These are phyloP conservation scores for Bifiguratus adelaidae DNA, from an alignment of 192 early-diverging fungal species.

Conservation along the genomic window DNA sequence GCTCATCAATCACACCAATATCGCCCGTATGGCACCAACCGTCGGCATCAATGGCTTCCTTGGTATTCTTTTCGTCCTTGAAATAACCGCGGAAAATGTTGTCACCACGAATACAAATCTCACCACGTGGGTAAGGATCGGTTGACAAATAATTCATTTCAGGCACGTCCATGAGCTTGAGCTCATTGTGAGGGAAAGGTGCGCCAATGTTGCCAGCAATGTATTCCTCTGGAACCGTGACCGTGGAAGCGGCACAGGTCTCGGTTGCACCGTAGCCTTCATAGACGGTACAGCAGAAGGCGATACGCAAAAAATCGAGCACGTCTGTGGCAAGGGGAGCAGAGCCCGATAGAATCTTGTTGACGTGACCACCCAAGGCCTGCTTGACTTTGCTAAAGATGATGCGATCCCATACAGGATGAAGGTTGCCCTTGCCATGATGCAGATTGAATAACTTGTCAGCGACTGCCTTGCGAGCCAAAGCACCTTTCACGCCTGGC, in stretches of 20 bases:
- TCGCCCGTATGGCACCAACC: conserved; percentile 87
- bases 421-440: conserved; percentile 47
- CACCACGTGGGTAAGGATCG: conserved; percentile 83
- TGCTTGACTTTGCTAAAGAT: conserved; percentile 68
- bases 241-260: conserved; percentile 41
- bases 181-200: conserved; percentile 53
- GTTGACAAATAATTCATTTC: conserved; percentile 75
- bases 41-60: conserved; percentile 63
- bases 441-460: conserved; percentile 52
- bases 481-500: conserved; percentile 47
- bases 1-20: conserved; percentile 59
- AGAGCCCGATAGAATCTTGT: conserved; percentile 72
- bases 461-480: conserved; percentile 46
- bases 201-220: conserved; percentile 70
- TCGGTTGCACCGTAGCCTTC: conserved; percentile 93
- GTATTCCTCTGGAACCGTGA: conserved; percentile 45
- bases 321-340: conserved; percentile 80
- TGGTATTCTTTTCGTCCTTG: conserved; percentile 66
- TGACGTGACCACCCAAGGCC: conserved; percentile 74
- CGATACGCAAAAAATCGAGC: conserved; percentile 70
- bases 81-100: conserved; percentile 70
- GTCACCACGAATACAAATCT: conserved; percentile 75
- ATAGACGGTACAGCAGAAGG: conserved; percentile 61
- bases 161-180: conserved; percentile 85
- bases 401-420: conserved; percentile 83